phyloP scores from a whole-genome alignment of 2,329 filamentous ascomycete species.

The Ascosphaera apis region DNA sequence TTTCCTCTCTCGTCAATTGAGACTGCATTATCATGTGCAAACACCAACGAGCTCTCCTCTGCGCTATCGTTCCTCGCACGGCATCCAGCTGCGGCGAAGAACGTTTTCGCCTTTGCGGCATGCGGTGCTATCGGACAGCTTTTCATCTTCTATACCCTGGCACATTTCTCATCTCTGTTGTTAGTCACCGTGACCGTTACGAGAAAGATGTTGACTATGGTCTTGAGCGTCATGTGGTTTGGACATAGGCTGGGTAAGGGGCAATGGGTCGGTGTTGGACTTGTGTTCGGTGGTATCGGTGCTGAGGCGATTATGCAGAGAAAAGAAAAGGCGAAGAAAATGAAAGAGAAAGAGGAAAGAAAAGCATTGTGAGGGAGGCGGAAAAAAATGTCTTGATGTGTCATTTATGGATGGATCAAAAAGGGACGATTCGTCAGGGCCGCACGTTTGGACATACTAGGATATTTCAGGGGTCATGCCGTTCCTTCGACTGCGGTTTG shows the following conservation, averaged over 20 bases:
- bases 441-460: no score
- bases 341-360: constrained; percentile 13
- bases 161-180: constrained; percentile 73
- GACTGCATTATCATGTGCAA: constrained; percentile 13
- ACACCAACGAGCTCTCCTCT: constrained; percentile 51
- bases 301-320: constrained; percentile 66
- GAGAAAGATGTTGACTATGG: constrained; percentile 98
- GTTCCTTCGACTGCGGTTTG: no score
- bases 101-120: constrained; percentile 71
- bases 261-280: constrained; percentile 77
- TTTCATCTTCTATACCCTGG: constrained; percentile 92
- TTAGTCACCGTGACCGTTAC: constrained; percentile 94
- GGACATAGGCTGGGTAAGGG: constrained; percentile 68
- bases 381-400: no score
- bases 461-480: no score
- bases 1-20: constrained; percentile 35
- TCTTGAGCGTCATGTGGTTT: constrained; percentile 83
- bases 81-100: constrained; percentile 62
- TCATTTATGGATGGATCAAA: no score
- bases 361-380: no score
- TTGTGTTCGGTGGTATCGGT: constrained; percentile 90
- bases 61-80: constrained; percentile 59
- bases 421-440: no score
- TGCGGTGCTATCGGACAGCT: constrained; percentile 88
- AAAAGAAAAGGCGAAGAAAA: constrained; percentile 64